Percentiles rank a stretch among this genome's conserved stretches.
Evolutionary conservation across 164 flowering plant species (phyloP).

Genomic region (Magnolia sinica): DNA sequence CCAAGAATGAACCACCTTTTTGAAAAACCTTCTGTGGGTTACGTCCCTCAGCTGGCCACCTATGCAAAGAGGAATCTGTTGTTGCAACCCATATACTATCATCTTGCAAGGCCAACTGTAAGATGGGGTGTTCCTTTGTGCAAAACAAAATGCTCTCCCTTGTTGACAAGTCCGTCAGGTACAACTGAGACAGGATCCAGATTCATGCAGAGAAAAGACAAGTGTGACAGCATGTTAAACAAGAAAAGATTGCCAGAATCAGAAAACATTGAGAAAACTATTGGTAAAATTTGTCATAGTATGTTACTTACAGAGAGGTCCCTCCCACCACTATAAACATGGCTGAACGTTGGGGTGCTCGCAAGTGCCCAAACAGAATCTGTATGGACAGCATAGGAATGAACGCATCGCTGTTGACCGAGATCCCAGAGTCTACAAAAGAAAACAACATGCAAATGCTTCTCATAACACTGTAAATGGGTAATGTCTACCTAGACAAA

Average conservation of each 20-base stretch:
- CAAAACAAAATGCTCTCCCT: slow-evolving; percentile 94
- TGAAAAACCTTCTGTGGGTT: slow-evolving; percentile 77
- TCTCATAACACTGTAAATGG: not conserved
- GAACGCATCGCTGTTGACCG: slow-evolving; percentile 95
- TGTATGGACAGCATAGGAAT: slow-evolving; percentile 97
- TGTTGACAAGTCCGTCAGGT: slow-evolving; percentile 90
- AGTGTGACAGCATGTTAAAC: slow-evolving; percentile 6
- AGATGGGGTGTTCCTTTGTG: slow-evolving; percentile 82
- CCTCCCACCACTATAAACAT: slow-evolving; percentile 98
- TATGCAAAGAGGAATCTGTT: slow-evolving; percentile 82
- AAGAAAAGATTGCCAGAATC: not conserved
- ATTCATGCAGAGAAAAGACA: not conserved
- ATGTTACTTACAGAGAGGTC: slow-evolving; percentile 75
- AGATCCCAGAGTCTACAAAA: slow-evolving; percentile 88
- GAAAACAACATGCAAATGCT: not conserved
- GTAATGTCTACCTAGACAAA: not conserved
- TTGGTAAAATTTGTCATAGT: not conserved
- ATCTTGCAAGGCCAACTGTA: slow-evolving; percentile 77
- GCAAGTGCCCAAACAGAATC: slow-evolving; percentile 99
- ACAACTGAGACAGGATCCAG: slow-evolving; percentile 52
- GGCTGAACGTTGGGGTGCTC: slow-evolving; percentile 83
- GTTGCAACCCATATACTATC: slow-evolving; percentile 92
- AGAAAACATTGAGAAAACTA: not conserved
- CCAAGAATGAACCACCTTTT: slow-evolving; percentile 88
- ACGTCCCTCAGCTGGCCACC: slow-evolving; percentile 83